Conservation (phyloP, 805 yeast genomes). For the Komagataella ulmi region DNA sequence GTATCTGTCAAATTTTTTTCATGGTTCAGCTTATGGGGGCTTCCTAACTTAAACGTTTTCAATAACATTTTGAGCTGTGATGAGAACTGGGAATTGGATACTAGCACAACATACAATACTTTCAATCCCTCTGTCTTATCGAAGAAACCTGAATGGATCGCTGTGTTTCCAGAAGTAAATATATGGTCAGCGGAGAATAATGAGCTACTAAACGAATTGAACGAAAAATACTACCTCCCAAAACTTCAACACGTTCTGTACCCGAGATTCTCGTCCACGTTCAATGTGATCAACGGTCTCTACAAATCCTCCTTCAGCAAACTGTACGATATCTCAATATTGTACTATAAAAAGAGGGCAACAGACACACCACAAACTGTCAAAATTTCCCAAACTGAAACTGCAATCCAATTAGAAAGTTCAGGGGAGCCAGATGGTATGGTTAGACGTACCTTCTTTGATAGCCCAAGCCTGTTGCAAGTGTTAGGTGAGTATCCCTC, state of each 20-base stretch:
- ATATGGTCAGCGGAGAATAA: conserved; percentile 38
- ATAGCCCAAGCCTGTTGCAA: conserved; percentile 22
- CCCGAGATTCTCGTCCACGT: conserved; percentile 59
- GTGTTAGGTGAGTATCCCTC: conserved; percentile 16
- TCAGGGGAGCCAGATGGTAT: conserved; percentile 5
- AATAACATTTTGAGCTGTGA: conserved; percentile 39
- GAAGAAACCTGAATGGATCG: conserved; percentile 42
- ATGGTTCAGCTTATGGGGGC: conserved; percentile 55
- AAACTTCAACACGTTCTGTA: conserved; percentile 48
- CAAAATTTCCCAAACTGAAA: neutral
- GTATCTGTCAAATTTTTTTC: conserved; percentile 41
- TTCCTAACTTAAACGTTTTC: conserved; percentile 40
- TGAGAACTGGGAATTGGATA: conserved; percentile 56
- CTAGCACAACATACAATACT: conserved; percentile 13
- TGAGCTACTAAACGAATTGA: conserved; percentile 36
- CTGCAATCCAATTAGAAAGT: neutral
- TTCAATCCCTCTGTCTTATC: conserved; percentile 21
- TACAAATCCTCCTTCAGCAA: conserved; percentile 24
- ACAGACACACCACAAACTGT: neutral
- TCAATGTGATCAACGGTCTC: conserved; percentile 31
- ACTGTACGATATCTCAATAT: conserved; percentile 43
- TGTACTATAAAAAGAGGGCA: conserved; percentile 19
- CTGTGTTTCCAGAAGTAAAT: conserved; percentile 79
- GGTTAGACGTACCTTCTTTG: conserved; percentile 7
- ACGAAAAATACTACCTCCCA: conserved; percentile 49